phyloP scores from a whole-genome alignment of 2,329 filamentous ascomycete genomes.

The Exophiala calicioides region DNA sequence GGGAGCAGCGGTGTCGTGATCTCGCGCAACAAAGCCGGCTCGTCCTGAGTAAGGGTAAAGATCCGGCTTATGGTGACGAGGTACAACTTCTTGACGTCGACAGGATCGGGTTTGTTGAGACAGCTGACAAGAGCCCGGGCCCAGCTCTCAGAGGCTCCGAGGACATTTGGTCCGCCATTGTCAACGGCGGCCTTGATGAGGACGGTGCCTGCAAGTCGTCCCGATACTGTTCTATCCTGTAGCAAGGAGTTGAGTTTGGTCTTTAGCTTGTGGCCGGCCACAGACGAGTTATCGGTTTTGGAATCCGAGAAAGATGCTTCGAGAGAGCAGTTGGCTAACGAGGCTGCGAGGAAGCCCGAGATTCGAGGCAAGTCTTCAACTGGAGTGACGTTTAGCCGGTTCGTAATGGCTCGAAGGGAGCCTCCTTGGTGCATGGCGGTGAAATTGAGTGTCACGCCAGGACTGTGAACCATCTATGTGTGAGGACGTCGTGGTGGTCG shows the following conservation, averaged over 20 bases:
- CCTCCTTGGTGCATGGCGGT: conserved; percentile 20
- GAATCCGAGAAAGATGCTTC: conserved; percentile 60
- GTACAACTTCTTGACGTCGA: conserved; percentile 72
- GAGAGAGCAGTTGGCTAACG: conserved; percentile 55
- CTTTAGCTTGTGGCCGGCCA: conserved; percentile 79
- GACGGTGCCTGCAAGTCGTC: conserved; percentile 74
- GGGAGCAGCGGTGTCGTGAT: conserved; percentile 82
- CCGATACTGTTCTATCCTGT: conserved; percentile 72
- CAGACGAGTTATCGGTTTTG: conserved; percentile 61
- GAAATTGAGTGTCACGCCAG: no score
- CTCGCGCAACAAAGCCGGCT: conserved; percentile 80
- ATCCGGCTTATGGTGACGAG: conserved; percentile 79
- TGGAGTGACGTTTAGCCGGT: conserved; percentile 67
- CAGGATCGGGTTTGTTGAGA: conserved; percentile 75
- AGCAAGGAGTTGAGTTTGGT: conserved; percentile 75
- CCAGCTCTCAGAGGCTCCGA: conserved; percentile 74
- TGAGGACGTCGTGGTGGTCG: background rate
- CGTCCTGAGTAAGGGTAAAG: conserved; percentile 77
- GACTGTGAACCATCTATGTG: background rate
- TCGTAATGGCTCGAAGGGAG: conserved; percentile 45
- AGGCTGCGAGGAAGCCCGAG: conserved; percentile 65
- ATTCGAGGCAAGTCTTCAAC: conserved; percentile 72
- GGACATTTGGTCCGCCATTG: conserved; percentile 68
- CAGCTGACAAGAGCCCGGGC: conserved; percentile 73
- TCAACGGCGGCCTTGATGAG: conserved; percentile 81